Evolutionary conservation across 1,139 yeast species (phyloP), one percentile per base, ranked within the genome.

Genomic region (Blastobotrys petasosporus): DNA sequence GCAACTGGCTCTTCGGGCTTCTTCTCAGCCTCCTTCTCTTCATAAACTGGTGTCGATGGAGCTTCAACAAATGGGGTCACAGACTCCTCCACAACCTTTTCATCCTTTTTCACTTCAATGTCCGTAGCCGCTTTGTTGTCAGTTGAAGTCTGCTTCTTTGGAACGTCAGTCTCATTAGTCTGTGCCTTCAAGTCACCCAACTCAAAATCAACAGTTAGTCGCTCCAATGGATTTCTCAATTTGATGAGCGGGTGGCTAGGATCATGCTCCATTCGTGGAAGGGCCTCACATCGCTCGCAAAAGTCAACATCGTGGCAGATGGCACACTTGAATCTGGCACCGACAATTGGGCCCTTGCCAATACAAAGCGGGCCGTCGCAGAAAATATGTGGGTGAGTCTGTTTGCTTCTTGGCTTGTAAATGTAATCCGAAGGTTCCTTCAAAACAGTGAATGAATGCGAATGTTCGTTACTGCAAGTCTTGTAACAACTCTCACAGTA

Each of bases 231-330:
- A 17, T 32, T 31, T 43, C 48, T 23, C 32, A 57, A 17, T 50
- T 54, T 60, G 37, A 59, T 42, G 50, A 62, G 43, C 10, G 60
- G 57, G 39, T 61, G 66, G 13, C 49, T 25, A 13, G 41, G 41
- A 37, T 53, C 53, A 39, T 62, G 66, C 20, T 41, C 44, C 13
- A 47, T 45, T 16, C 25, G 42, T 8, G 61, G 60, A 35, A 48
- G 37, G 11, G 58, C 54, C 51, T 72, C 74, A 56, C 83, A 79
- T 9, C 55, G 51, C 29, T 64, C 68, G 59, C 84, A 78, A 47
- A 77, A 65, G 54, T 78, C 83, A 54, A 63, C 73, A 53, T 78
- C 73, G 1, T 58, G 51, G 54, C 84, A 78, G 15, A 70, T 67
- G 44, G 71, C 62, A 57, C 84, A 78, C 50, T 69, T 69, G 63